Base-by-base conservation (phyloP, 306 rosid genomes). In the Gastrolobium bilobum region DNA sequence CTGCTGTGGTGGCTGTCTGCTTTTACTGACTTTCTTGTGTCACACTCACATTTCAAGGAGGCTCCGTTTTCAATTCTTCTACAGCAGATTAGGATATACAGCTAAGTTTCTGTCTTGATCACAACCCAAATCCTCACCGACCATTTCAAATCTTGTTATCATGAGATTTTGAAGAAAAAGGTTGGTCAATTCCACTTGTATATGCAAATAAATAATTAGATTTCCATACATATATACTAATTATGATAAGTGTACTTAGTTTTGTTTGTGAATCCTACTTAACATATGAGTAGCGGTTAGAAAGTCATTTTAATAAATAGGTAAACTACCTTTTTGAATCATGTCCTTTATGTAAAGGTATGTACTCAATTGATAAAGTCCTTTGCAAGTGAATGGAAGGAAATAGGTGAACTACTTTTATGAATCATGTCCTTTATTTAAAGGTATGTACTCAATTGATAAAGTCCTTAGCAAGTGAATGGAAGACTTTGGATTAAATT, bases 71-170 rank as follows among this genome's bases (percentile, higher is more conserved):
- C 44, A 52, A 29, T 66, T 65, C 37, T 61, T 50, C 59, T 44
- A 53, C 73, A 43, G 62, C 58, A 52, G 60, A 20, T 47, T 85
- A 48, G 82, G 70, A 68, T 39, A 50, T 52, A 61, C 35, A 51
- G 48, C 68, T 2, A 35, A 57, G 51, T 52, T 79, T 39, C 46
- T 53, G 10, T 63, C 73, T 64, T 33, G 56, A 11, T 70, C 66
- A 13, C 54, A 44, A 43, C 11, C 38, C 13, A 38, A 61, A 71
- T 64, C 62, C 82, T 35, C 44, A 5, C 33, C 15, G 31, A 13
- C 61, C 35, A 37, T 64, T 80, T 58, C 42, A 66, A 67, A 57
- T 52, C 57, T n/a, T 59, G 78, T 75, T 68, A 11, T 30, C 38
- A 42, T 42, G 4, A 33, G 26, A 57, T 66, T 38, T 81, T 34